Evolutionary conservation across 768 basidiomycete genomes (phyloP).

Genomic region (Chiua virens): DNA sequence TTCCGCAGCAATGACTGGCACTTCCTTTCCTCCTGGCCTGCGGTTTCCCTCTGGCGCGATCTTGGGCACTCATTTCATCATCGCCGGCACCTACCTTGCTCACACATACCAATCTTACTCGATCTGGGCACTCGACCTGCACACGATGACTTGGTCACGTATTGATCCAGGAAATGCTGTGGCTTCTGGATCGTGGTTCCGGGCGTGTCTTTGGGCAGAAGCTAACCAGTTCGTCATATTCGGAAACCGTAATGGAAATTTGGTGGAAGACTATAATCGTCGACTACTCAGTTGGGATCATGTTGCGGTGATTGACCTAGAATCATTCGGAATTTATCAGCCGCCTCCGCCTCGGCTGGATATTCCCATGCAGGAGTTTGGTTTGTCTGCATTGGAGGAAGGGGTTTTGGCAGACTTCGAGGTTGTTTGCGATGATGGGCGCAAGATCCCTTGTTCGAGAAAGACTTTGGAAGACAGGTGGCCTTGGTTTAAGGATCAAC

Average conservation of each 20-base stretch:
- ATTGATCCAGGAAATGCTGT: constrained; percentile 88
- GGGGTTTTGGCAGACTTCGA: constrained; percentile 86
- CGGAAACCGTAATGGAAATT: constrained; percentile 83
- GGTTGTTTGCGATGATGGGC: constrained; percentile 87
- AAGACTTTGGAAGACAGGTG: constrained; percentile 87
- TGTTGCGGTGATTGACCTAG: constrained; percentile 85
- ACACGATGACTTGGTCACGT: constrained; percentile 80
- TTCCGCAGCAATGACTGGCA: constrained; percentile 77
- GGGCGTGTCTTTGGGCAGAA: constrained; percentile 84
- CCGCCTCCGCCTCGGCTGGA: constrained; percentile 69
- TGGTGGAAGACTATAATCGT: constrained; percentile 91
- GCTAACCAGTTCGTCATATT: constrained; percentile 87
- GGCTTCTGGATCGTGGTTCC: constrained; percentile 90
- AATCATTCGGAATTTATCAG: constrained; percentile 95
- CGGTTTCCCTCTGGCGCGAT: constrained; percentile 96
- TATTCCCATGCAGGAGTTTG: constrained; percentile 78
- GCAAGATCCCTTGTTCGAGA: constrained; percentile 78
- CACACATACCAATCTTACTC: constrained; percentile 94
- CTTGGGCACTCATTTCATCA: constrained; percentile 86
- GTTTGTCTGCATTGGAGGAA: constrained; percentile 82
- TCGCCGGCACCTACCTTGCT: constrained; percentile 94
- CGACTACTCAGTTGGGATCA: constrained; percentile 91
- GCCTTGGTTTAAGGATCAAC: constrained; percentile 90
- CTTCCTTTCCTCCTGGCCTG: constrained; percentile 87
- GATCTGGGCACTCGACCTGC: constrained; percentile 91